Evolutionary conservation across 345 rosid species (phyloP).

Genomic region (Dovyalis caffra): DNA sequence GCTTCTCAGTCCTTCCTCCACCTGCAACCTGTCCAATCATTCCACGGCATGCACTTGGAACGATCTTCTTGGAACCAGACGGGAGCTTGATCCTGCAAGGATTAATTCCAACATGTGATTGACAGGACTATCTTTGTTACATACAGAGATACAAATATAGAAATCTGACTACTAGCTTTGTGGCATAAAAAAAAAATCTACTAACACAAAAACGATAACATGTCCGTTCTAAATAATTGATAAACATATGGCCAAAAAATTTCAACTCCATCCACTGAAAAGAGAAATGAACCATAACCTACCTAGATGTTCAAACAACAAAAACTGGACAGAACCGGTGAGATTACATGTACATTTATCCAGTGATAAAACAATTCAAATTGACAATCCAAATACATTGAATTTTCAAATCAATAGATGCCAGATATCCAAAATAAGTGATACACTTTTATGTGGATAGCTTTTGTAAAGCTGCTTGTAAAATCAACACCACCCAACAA

Average conservation of each 20-base stretch:
- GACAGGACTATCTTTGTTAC: background rate
- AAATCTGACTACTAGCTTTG: too few relatives aligned
- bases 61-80: constrained; percentile 67
- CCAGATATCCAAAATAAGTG: background rate
- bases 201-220: background rate
- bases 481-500: background rate
- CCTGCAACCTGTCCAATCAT: constrained; percentile 80
- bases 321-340: background rate
- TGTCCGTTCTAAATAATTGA: background rate
- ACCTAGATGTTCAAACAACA: background rate
- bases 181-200: background rate
- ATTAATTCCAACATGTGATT: background rate
- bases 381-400: background rate
- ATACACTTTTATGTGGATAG: background rate
- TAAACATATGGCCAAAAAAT: background rate
- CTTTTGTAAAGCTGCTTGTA: background rate
- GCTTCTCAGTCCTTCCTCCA: constrained; percentile 81
- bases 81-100: constrained; percentile 61
- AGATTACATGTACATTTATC: background rate
- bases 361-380: background rate
- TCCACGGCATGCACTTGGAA: constrained; percentile 70
- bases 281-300: background rate
- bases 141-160: too few relatives aligned
- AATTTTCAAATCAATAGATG: background rate
- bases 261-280: background rate